Percentiles rank a stretch among this genome's conserved stretches.
Conservation (phyloP, 495 filamentous ascomycete species). For the Penicillium simplicissimum region DNA sequence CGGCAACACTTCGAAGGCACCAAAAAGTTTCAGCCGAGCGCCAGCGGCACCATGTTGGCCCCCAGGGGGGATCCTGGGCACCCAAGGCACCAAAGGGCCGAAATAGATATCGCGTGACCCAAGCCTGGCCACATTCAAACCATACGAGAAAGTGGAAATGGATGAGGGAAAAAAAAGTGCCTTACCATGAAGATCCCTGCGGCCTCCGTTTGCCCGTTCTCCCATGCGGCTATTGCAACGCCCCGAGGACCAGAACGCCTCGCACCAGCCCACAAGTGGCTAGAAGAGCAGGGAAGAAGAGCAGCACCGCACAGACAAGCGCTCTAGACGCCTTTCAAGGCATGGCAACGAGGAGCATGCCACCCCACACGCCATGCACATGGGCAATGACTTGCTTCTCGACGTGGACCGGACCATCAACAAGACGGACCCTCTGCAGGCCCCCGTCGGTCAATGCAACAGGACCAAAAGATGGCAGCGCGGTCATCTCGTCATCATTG, state of each 20-base stretch:
- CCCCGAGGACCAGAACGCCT: slow-evolving; percentile 10
- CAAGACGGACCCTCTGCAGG: slow-evolving; percentile 19
- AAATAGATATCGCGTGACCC: slow-evolving; percentile 19
- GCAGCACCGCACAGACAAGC: slow-evolving; percentile 32
- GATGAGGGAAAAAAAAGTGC: slow-evolving; percentile 1
- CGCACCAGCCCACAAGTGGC: slow-evolving; percentile 17
- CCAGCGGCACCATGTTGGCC: slow-evolving; percentile 2
- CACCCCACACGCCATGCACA: slow-evolving; percentile 25
- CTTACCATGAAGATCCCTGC: slow-evolving; percentile 18
- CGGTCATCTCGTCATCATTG: slow-evolving; percentile 23
- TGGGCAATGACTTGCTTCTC: slow-evolving; percentile 29
- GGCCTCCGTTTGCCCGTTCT: slow-evolving; percentile 15
- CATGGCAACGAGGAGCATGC: slow-evolving; percentile 8
- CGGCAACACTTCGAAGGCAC: slow-evolving; percentile 13
- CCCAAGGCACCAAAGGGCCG: slow-evolving; percentile 8
- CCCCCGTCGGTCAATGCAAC: background rate
- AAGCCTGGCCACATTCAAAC: slow-evolving; percentile 8
- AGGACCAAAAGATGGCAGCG: background rate
- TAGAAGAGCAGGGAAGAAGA: slow-evolving; percentile 9
- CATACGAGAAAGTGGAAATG: slow-evolving; percentile 6
- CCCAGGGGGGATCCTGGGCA: background rate
- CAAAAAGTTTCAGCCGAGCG: slow-evolving; percentile 9
- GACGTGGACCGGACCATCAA: slow-evolving; percentile 6
- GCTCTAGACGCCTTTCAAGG: slow-evolving; percentile 40
- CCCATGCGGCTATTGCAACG: slow-evolving; percentile 28